Percentiles rank a stretch among this genome's conserved stretches.
These are phyloP conservation scores for Schoenoplectus triqueter DNA, from an alignment of 202 grass and related monocot genomes.

Conservation along the genomic window DNA sequence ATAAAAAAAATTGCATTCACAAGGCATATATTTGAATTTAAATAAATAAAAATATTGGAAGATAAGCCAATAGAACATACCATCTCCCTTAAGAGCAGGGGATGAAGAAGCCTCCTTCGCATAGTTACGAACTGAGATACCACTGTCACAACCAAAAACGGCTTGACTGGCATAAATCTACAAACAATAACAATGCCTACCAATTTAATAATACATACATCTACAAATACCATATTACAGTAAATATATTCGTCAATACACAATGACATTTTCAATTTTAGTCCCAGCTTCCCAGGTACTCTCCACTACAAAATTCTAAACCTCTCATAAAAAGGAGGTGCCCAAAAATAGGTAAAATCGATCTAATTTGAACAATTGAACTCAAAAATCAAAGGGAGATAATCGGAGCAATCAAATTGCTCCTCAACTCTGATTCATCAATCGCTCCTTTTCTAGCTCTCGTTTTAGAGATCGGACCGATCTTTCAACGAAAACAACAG, in stretches of 20 bases:
- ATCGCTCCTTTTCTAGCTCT: not conserved
- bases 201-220: not conserved
- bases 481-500: not conserved
- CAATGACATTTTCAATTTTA: not conserved
- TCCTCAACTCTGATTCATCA: not conserved
- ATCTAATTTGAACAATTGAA: not conserved
- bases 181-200: not conserved
- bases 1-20: not conserved
- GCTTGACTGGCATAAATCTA: constrained; percentile 21
- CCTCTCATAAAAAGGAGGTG: too few relatives aligned
- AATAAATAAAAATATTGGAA: not conserved
- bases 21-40: not conserved
- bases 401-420: not conserved
- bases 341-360: not conserved
- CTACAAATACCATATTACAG: not conserved
- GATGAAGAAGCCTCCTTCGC: constrained; percentile 62
- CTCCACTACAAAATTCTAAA: not conserved
- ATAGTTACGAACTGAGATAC: constrained; percentile 55
- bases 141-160: constrained; percentile 48
- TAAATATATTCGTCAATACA: not conserved
- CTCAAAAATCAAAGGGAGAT: not conserved
- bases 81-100: constrained; percentile 70
- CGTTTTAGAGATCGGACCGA: not conserved
- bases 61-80: constrained; percentile 38
- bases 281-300: not conserved